Base-by-base conservation (phyloP, 2,329 filamentous ascomycete species). In the Sclerotinia borealis region DNA sequence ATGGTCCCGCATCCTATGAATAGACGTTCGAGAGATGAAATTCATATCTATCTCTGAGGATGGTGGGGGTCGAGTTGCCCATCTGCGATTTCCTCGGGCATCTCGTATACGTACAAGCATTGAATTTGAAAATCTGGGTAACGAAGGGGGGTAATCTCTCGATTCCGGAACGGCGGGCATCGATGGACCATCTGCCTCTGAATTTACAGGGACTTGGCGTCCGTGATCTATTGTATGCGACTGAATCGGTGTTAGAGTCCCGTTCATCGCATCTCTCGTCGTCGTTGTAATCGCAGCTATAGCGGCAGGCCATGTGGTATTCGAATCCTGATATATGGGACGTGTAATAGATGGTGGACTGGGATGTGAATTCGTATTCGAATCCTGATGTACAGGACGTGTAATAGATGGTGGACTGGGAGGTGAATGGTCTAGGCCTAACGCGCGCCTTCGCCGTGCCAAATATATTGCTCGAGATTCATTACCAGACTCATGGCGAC, bases 101-200 rank as follows among this genome's bases (percentile, higher is more conserved):
- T 71, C 68, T 41, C 63, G 63, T 43, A 67, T 63, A 22, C 19
- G 8, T 22, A 8, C 19, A 43, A 22, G 8, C 6, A n/a, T n/a
- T n/a, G 13, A 17, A 9, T 36, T n/a, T 36, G 25, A 13, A 68
- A 64, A 34, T 68, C 68, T 45, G 67, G 68, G 41, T 68, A 64
- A 11, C 63, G 61, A 43, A 29, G 45, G 41, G 17, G 47, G 37
- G n/a, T 71, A 65, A 25, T 63, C 55, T 52, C 63, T 60, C 19
- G 68, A 64, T 64, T 74, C 72, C 3, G 72, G 72, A 34, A 71
- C 72, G 50, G 71, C 67, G 13, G 71, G 72, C 69, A 74, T 69
- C 15, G 65, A 64, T 19, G 65, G 69, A 11, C 64, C 66, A 63
- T 72, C 69, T 27, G 63, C 52, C n/a, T 70, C 68, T 22, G 61